Percentiles rank a stretch among this genome's conserved stretches.
Conservation (phyloP, 371 early-diverging fungal genomes). For the Coemansia sp. region DNA sequence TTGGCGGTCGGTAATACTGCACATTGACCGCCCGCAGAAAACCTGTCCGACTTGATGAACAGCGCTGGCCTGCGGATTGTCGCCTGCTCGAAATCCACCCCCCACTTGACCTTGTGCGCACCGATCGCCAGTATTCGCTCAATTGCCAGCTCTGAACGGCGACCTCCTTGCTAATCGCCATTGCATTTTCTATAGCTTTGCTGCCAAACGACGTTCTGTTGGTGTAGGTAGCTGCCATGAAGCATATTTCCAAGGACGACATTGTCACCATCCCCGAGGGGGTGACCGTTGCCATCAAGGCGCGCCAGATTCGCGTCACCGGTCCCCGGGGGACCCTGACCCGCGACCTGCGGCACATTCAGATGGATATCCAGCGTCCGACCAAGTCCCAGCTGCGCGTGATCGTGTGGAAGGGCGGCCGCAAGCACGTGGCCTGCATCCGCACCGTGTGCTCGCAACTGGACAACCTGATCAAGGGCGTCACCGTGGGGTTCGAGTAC, state of each 20-base stretch:
- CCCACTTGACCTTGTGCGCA: too few species aligned
- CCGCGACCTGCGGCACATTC: slow-evolving; percentile 95
- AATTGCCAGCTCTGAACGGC: too few species aligned
- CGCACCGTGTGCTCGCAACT: slow-evolving; percentile 97
- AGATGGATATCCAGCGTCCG: slow-evolving; percentile 85
- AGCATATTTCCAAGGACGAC: slow-evolving; percentile 84
- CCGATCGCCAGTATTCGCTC: too few species aligned
- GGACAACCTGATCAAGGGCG: slow-evolving; percentile 98
- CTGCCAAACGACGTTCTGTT: too few species aligned
- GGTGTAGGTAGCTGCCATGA: slow-evolving; percentile 58
- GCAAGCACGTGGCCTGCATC: slow-evolving; percentile 98
- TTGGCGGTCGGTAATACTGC: too few species aligned
- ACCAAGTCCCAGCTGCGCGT: slow-evolving; percentile 74
- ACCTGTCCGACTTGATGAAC: too few species aligned
- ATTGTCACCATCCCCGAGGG: slow-evolving; percentile 76
- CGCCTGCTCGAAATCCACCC: too few species aligned
- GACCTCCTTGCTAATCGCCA: too few species aligned
- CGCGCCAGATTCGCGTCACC: slow-evolving; percentile 72
- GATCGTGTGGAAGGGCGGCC: slow-evolving; percentile 95
- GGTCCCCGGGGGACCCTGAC: slow-evolving; percentile 89
- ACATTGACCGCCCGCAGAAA: too few species aligned
- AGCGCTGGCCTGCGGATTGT: too few species aligned
- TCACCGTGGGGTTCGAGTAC: slow-evolving; percentile 99
- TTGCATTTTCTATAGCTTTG: too few species aligned
- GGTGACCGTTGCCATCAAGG: slow-evolving; percentile 74